A percentile compares a stretch with the other conserved stretches of the same genome.
Conservation (phyloP, 2,329 filamentous ascomycete species). For the Trichoderma lentiforme region DNA sequence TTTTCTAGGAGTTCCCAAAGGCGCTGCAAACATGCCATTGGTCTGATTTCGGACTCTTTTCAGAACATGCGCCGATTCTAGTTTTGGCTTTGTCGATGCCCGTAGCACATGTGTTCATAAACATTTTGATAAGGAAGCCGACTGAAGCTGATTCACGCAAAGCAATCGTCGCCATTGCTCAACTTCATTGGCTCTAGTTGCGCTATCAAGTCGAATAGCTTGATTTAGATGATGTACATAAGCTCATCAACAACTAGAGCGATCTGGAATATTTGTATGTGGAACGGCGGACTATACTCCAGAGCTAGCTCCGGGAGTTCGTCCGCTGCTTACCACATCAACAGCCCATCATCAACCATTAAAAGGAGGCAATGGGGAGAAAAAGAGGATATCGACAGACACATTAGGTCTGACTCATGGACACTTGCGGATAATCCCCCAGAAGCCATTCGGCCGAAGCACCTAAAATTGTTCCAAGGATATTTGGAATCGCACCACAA, state of each 20-base stretch:
- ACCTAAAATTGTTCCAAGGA: neutral
- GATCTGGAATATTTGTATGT: neutral
- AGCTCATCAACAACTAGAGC: neutral
- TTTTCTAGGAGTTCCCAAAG: neutral
- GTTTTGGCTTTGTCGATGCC: neutral
- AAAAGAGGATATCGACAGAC: neutral
- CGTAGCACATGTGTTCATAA: neutral
- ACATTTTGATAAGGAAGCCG: neutral
- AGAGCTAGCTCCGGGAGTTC: neutral
- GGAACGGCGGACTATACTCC: neutral
- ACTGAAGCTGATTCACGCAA: neutral
- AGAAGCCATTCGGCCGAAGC: neutral
- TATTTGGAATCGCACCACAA: neutral
- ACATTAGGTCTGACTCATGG: neutral
- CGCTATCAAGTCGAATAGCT: neutral
- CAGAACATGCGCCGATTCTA: neutral
- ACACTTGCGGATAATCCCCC: neutral
- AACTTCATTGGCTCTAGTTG: neutral
- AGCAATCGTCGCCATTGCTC: neutral
- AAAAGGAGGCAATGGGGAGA: neutral
- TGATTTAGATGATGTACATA: neutral
- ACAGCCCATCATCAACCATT: neutral
- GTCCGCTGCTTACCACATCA: constrained; percentile 7
- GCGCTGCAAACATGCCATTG: neutral
- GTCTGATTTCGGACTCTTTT: neutral